Conservation (phyloP, 2,329 filamentous ascomycete genomes). For the Colletotrichum sp. region DNA sequence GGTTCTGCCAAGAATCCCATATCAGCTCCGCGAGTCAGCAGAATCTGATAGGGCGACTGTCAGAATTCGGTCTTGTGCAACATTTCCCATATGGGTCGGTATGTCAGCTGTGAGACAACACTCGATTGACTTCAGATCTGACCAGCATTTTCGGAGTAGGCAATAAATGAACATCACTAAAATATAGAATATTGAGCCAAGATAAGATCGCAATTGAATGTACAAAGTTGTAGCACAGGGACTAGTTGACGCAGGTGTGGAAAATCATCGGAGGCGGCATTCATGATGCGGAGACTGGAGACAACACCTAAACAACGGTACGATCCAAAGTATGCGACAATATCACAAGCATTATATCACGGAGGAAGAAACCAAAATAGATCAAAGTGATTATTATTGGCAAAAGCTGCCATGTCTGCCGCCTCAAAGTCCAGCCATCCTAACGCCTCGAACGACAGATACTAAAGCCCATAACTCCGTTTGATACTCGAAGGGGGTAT, state of each 20-base stretch:
- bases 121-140: background rate
- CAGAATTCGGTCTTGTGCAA: background rate
- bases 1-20: conserved; percentile 1
- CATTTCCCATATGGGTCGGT: background rate
- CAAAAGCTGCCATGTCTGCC: background rate
- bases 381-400: background rate
- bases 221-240: too few species aligned
- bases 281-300: too few species aligned
- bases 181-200: background rate
- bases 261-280: too few species aligned
- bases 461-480: background rate
- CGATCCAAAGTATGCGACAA: too few species aligned
- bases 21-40: conserved; percentile 7
- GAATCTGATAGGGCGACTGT: background rate
- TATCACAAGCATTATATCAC: too few species aligned
- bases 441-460: background rate
- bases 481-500: conserved; percentile 12
- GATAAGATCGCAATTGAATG: background rate
- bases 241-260: too few species aligned
- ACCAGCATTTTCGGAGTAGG: background rate
- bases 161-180: rapidly evolving
- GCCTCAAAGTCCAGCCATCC: background rate
- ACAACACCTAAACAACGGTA: too few species aligned
- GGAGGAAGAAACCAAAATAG: background rate
- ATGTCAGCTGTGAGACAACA: background rate